These are phyloP conservation scores for Seminavis robusta DNA, from an alignment of 108 stramenopile genomes.

Conservation along the genomic window DNA sequence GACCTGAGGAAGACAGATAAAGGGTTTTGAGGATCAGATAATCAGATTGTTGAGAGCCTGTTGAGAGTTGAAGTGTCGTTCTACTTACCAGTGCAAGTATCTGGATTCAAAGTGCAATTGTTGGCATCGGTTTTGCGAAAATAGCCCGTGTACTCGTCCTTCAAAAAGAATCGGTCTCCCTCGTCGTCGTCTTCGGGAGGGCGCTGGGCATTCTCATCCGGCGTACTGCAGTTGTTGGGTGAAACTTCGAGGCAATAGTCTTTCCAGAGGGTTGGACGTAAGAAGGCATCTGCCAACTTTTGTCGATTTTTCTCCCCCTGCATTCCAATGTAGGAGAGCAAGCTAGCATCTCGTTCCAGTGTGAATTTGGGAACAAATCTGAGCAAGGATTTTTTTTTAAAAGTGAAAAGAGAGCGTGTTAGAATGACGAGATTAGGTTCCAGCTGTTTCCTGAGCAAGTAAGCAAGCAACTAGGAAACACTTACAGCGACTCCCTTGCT, in stretches of 20 bases:
- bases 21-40: too few species aligned
- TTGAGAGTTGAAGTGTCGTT: too few species aligned
- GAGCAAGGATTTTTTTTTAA: too few species aligned
- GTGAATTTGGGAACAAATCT: slow-evolving; percentile 33
- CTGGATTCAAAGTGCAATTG: slow-evolving; percentile 20
- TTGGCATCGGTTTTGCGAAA: slow-evolving; percentile 36
- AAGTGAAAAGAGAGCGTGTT: too few species aligned
- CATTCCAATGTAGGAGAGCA: slow-evolving; percentile 31
- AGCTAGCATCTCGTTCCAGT: slow-evolving; percentile 13
- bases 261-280: slow-evolving; percentile 17
- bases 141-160: slow-evolving; percentile 26
- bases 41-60: too few species aligned
- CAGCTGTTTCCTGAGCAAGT: too few species aligned
- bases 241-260: slow-evolving; percentile 18
- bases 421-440: too few species aligned
- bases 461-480: slow-evolving; percentile 2
- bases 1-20: too few species aligned
- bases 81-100: slow-evolving; percentile 33
- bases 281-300: slow-evolving; percentile 16
- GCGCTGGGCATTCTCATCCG: slow-evolving; percentile 11
- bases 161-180: slow-evolving; percentile 4
- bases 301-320: slow-evolving; percentile 20
- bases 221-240: background rate
- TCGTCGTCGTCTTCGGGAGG: slow-evolving; percentile 3
- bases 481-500: slow-evolving; percentile 27